Evolutionary conservation across 2,329 filamentous ascomycete species (phyloP).

Genomic region (Cercospora zeina): DNA sequence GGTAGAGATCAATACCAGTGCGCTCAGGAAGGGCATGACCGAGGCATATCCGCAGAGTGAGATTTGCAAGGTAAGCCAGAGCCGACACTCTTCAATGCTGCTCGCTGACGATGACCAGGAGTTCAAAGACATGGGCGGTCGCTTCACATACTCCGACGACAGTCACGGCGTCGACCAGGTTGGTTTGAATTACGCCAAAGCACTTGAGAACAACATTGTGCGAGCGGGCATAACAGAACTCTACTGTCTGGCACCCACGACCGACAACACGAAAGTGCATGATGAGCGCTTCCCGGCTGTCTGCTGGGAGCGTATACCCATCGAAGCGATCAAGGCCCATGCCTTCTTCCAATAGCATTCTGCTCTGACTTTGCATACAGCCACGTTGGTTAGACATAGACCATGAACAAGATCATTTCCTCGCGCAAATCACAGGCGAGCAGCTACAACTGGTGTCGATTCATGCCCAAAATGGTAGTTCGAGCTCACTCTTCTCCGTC

Average conservation of each 20-base stretch:
- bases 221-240: conserved; percentile 64
- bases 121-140: conserved; percentile 71
- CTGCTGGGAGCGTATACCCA: conserved; percentile 29
- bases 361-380: background rate
- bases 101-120: conserved; percentile 50
- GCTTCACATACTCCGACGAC: conserved; percentile 91
- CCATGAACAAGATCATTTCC: background rate
- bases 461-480: too few species aligned
- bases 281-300: conserved; percentile 40
- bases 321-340: conserved; percentile 29
- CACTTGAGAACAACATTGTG: conserved; percentile 55
- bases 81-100: background rate
- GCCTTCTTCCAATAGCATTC: conserved; percentile 26
- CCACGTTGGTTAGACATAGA: background rate
- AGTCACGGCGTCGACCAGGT: conserved; percentile 87
- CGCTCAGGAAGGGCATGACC: conserved; percentile 80
- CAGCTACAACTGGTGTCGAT: too few species aligned
- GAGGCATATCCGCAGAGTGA: conserved; percentile 84
- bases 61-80: conserved; percentile 68
- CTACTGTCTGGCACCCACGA: conserved; percentile 41
- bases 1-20: conserved; percentile 86
- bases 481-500: too few species aligned
- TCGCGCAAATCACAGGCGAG: background rate
- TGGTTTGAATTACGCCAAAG: conserved; percentile 70
- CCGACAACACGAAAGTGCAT: conserved; percentile 30